Conservation (phyloP, 306 rosid genomes). For the Quercus robur region DNA sequence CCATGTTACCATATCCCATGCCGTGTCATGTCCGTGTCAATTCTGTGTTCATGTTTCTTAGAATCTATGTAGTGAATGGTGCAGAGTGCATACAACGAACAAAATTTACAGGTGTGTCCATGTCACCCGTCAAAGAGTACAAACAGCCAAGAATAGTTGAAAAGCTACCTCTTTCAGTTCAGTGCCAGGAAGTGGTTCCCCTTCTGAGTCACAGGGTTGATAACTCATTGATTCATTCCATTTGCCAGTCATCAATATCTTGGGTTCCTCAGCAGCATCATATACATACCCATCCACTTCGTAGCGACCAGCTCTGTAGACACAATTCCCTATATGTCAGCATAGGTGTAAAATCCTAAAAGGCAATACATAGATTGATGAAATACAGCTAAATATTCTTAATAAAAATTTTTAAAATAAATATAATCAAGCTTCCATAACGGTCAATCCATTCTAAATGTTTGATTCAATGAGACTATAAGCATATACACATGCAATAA, state of each 20-base stretch:
- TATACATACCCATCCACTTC: constrained; percentile 91
- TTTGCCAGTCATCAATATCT: constrained; percentile 86
- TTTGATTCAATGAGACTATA: neutral
- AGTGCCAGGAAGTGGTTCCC: constrained; percentile 86
- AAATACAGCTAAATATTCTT: neutral
- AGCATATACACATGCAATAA: neutral
- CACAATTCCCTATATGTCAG: constrained; percentile 7
- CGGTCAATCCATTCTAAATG: neutral
- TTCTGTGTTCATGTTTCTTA: too few relatives aligned
- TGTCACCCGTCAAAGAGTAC: neutral
- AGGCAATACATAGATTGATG: neutral
- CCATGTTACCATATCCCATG: too few relatives aligned
- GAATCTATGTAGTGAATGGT: neutral
- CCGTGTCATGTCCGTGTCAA: too few relatives aligned
- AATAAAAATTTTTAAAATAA: neutral
- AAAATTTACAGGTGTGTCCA: neutral
- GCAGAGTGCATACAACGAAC: neutral
- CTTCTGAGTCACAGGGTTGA: constrained; percentile 84
- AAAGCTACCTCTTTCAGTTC: constrained; percentile 74
- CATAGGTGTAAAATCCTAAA: neutral
- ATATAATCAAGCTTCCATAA: neutral
- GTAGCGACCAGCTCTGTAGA: constrained; percentile 78
- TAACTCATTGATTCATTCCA: constrained; percentile 83
- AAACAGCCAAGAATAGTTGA: constrained; percentile 4
- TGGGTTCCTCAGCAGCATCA: constrained; percentile 79